Conservation (phyloP, 176 grass and related monocot genomes). For the Oryza punctata region DNA sequence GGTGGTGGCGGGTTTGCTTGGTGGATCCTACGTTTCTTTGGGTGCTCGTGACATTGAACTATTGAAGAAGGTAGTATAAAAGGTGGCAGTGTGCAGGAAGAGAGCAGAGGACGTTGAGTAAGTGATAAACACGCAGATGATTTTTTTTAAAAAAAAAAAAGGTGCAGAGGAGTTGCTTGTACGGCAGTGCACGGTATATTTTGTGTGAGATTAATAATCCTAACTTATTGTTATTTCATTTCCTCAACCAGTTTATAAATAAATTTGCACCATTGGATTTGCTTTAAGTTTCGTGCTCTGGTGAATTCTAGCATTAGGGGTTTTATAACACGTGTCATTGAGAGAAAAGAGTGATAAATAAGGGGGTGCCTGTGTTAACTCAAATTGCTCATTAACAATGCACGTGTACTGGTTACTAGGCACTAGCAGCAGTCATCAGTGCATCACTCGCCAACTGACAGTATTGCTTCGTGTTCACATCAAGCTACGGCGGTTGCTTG, state of each 20-base stretch:
- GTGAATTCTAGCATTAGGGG: too few relatives aligned
- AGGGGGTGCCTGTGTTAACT: too few relatives aligned
- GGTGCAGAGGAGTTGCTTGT: conserved; percentile 39
- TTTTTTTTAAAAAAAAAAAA: background rate
- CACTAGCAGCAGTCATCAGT: too few relatives aligned
- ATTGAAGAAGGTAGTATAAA: conserved; percentile 21
- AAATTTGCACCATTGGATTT: too few relatives aligned
- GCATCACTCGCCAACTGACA: background rate
- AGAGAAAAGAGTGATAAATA: too few relatives aligned
- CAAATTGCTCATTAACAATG: too few relatives aligned
- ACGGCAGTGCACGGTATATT: conserved; percentile 9
- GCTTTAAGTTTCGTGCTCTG: too few relatives aligned
- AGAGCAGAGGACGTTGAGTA: conserved; percentile 18
- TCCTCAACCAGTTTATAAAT: background rate
- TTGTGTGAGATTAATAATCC: background rate
- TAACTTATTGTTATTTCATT: background rate
- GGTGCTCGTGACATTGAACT: conserved; percentile 12
- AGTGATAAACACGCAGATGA: conserved; percentile 13
- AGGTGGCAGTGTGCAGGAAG: conserved; percentile 9
- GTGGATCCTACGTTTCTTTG: conserved; percentile 14
- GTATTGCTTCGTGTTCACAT: background rate
- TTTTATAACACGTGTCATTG: background rate
- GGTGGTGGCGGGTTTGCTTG: background rate
- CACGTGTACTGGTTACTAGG: too few relatives aligned
- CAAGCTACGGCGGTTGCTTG: background rate